These are phyloP conservation scores for Acanthochlamys bracteata DNA, from an alignment of 106 monocot genomes.

Conservation along the genomic window DNA sequence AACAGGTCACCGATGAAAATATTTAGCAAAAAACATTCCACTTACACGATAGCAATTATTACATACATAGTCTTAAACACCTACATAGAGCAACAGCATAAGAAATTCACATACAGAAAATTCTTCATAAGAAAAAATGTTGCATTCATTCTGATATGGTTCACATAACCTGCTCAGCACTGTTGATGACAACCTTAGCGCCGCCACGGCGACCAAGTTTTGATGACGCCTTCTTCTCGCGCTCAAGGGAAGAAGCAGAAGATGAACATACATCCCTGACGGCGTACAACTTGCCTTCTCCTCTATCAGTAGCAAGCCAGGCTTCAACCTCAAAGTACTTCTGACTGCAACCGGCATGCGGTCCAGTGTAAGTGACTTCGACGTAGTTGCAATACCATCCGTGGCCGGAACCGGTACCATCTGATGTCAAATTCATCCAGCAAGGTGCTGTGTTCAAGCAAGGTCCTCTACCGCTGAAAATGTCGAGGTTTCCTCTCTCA, in stretches of 20 bases:
- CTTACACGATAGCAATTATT: too few species aligned
- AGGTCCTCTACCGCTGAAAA: constrained; percentile 71
- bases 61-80: too few species aligned
- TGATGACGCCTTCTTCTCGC: too few species aligned
- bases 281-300: constrained; percentile 51
- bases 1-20: too few species aligned
- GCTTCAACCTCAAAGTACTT: constrained; percentile 58
- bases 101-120: too few species aligned
- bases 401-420: constrained; percentile 63
- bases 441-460: constrained; percentile 49
- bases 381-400: constrained; percentile 98
- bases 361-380: constrained; percentile 82
- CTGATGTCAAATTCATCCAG: constrained; percentile 64
- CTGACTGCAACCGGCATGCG: constrained; percentile 60
- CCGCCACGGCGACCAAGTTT: too few species aligned
- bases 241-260: too few species aligned
- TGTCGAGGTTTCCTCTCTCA: constrained; percentile 82
- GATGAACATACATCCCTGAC: constrained; percentile 30
- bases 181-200: too few species aligned
- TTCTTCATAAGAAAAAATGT: too few species aligned
- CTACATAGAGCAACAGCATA: too few species aligned
- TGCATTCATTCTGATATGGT: too few species aligned
- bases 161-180: not conserved
- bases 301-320: constrained; percentile 74
- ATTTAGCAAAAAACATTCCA: too few species aligned